A percentile compares a stretch with the other conserved stretches of the same genome.
phyloP scores from a whole-genome alignment of 108 stramenopile species.

The Nitzschia inconspicua region DNA sequence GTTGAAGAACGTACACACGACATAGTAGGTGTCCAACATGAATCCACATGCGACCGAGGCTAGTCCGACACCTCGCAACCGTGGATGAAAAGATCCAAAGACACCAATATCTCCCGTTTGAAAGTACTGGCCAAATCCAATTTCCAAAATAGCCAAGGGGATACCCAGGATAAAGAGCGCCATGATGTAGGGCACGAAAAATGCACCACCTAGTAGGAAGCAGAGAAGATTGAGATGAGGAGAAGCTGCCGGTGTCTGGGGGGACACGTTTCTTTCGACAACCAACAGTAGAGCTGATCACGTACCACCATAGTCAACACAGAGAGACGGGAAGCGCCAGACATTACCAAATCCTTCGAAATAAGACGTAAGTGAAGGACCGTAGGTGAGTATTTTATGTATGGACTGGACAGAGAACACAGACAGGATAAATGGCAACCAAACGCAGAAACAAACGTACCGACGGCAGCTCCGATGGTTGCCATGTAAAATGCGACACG shows the following conservation, averaged over 20 bases:
- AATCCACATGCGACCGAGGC: constrained; percentile 37
- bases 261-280: too few species aligned
- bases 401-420: too few species aligned
- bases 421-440: too few species aligned
- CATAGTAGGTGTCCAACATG: constrained; percentile 56
- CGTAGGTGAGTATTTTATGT: too few species aligned
- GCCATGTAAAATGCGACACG: constrained; percentile 55
- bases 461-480: constrained; percentile 56
- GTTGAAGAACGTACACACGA: too few species aligned
- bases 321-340: constrained; percentile 74
- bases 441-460: too few species aligned
- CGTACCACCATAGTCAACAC: constrained; percentile 64
- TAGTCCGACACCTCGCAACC: constrained; percentile 54
- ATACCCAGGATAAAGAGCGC: constrained; percentile 66
- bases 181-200: constrained; percentile 52
- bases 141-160: constrained; percentile 56
- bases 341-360: constrained; percentile 77
- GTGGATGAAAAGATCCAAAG: constrained; percentile 53
- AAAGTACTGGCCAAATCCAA: constrained; percentile 54
- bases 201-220: constrained; percentile 45
- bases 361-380: too few species aligned
- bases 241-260: too few species aligned
- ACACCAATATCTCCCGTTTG: constrained; percentile 45
- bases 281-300: too few species aligned
- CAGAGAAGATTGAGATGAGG: too few species aligned